These are phyloP conservation scores for Keithomyces neogunnii DNA, from an alignment of 2,329 filamentous ascomycete genomes.

Conservation along the genomic window DNA sequence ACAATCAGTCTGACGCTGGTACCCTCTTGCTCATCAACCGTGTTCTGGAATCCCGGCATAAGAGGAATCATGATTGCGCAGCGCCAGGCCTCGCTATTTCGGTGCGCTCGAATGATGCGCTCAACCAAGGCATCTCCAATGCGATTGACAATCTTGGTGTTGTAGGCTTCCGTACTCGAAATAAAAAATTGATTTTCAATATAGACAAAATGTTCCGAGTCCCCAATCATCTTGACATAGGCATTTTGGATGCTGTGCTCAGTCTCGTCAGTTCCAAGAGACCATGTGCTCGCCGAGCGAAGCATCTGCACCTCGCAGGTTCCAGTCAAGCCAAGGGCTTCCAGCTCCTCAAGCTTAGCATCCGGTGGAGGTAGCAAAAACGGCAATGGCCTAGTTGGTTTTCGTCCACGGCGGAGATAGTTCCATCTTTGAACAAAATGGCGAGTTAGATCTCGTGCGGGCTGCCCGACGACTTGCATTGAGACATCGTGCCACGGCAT, in stretches of 20 bases:
- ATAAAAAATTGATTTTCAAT: conserved; percentile 99
- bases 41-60: conserved; percentile 98
- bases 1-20: conserved; percentile 93
- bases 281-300: conserved; percentile 86
- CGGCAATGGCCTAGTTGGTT: conserved; percentile 85
- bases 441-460: conserved; percentile 83
- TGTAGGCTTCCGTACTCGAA: conserved; percentile 81
- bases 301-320: conserved; percentile 96
- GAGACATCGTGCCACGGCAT: conserved; percentile 99
- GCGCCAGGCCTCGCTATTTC: conserved; percentile 82
- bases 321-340: conserved; percentile 79
- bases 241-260: conserved; percentile 96
- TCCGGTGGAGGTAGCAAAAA: conserved; percentile 92
- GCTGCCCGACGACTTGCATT: conserved; percentile 96
- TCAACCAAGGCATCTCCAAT: conserved; percentile 94
- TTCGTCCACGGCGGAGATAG: conserved; percentile 85
- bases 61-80: conserved; percentile 85
- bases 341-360: conserved; percentile 76
- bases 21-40: conserved; percentile 86
- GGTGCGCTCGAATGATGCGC: conserved; percentile 75
- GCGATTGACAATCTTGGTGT: conserved; percentile 79
- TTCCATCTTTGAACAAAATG: conserved; percentile 99
- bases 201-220: conserved; percentile 95
- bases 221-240: conserved; percentile 88
- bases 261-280: conserved; percentile 75